phyloP scores from a whole-genome alignment of 306 rosid genomes.

The Cucumis melo region DNA sequence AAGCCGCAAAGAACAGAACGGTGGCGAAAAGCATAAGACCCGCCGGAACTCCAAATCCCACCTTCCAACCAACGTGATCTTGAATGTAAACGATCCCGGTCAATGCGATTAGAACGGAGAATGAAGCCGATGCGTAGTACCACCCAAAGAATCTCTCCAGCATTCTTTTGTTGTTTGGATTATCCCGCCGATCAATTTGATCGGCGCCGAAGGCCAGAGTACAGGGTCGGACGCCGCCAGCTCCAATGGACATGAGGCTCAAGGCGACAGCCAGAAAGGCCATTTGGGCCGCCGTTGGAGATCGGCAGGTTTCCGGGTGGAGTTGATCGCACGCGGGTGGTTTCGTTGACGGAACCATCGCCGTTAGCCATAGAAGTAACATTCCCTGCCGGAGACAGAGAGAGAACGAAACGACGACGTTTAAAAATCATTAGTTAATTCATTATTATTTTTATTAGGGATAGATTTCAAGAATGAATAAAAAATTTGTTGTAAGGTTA shows the following conservation, averaged over 20 bases:
- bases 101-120: slow-evolving; percentile 32
- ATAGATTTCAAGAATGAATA: no score
- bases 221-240: slow-evolving; percentile 45
- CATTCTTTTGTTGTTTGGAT: slow-evolving; percentile 28
- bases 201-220: slow-evolving; percentile 60
- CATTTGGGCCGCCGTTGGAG: slow-evolving; percentile 34
- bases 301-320: slow-evolving; percentile 18
- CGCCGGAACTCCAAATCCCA: slow-evolving; percentile 62
- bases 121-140: slow-evolving; percentile 41
- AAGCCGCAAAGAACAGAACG: slow-evolving; percentile 28
- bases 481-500: no score
- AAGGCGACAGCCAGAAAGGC: slow-evolving; percentile 19
- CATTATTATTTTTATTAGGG: no score
- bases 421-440: no score
- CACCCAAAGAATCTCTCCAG: slow-evolving; percentile 44
- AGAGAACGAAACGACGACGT: background rate
- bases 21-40: slow-evolving; percentile 37
- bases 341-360: slow-evolving; percentile 35
- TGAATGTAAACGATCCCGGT: slow-evolving; percentile 41
- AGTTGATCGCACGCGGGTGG: slow-evolving; percentile 32
- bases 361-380: slow-evolving; percentile 40
- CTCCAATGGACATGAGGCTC: slow-evolving; percentile 37
- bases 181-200: slow-evolving; percentile 26
- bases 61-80: slow-evolving; percentile 48
- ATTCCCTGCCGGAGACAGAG: slow-evolving; percentile 29